Conservation (phyloP, 2,329 filamentous ascomycete species). For the Fusarium sp. region DNA sequence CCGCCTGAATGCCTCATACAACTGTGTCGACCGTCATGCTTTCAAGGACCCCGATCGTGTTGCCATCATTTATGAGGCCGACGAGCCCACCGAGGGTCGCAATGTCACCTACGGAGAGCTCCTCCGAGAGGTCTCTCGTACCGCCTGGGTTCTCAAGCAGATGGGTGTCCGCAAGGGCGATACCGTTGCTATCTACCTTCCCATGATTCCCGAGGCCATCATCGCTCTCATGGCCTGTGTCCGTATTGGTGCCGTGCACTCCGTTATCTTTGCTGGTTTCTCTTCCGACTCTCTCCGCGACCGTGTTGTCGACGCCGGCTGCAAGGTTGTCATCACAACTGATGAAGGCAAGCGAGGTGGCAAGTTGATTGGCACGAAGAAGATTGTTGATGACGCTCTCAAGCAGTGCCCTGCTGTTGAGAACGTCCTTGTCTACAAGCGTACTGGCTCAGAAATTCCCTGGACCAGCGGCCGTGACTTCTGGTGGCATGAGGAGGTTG, state of each 20-base stretch:
- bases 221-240: slow-evolving; percentile 90
- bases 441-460: slow-evolving; percentile 91
- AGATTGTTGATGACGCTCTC: slow-evolving; percentile 97
- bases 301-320: slow-evolving; percentile 89
- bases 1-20: slow-evolving; percentile 93
- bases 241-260: slow-evolving; percentile 95
- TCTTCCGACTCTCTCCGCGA: slow-evolving; percentile 95
- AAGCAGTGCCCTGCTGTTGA: slow-evolving; percentile 93
- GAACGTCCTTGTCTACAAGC: slow-evolving; percentile 91
- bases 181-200: slow-evolving; percentile 95
- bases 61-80: slow-evolving; percentile 98
- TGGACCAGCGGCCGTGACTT: slow-evolving; percentile 89
- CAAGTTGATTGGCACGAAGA: slow-evolving; percentile 97
- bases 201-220: slow-evolving; percentile 97
- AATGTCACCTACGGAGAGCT: slow-evolving; percentile 94
- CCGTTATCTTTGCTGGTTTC: slow-evolving; percentile 97
- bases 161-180: slow-evolving; percentile 98
- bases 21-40: slow-evolving; percentile 97
- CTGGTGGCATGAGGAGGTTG: slow-evolving; percentile 99
- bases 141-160: slow-evolving; percentile 88
- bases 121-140: slow-evolving; percentile 87
- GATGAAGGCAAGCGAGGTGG: slow-evolving; percentile 98
- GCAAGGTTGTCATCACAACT: slow-evolving; percentile 93
- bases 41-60: slow-evolving; percentile 91
- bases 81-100: slow-evolving; percentile 87